Conservation (phyloP, 495 filamentous ascomycete genomes). For the Entonaema liquescens region DNA sequence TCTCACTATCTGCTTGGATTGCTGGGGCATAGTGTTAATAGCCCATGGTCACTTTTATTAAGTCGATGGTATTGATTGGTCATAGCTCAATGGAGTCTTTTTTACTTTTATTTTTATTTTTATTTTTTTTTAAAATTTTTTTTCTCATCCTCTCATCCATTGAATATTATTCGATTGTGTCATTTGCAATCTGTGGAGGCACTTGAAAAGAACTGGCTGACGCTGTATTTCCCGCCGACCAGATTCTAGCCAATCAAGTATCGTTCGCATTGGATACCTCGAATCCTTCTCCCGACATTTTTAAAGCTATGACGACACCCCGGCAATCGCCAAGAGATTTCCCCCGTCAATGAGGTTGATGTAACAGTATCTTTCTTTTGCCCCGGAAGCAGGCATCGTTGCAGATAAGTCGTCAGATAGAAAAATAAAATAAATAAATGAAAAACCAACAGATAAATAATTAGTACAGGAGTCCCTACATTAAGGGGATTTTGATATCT, state of each 20-base stretch:
- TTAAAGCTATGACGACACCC: conserved; percentile 39
- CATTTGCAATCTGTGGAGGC: conserved; percentile 31
- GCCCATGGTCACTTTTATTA: conserved; percentile 16
- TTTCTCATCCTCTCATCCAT: conserved; percentile 12
- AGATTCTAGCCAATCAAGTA: conserved; percentile 25
- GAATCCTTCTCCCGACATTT: conserved; percentile 37
- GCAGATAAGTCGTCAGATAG: neutral
- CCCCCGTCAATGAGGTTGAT: conserved; percentile 29
- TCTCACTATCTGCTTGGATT: too few species aligned
- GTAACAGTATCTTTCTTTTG: conserved; percentile 17
- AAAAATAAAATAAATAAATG: neutral
- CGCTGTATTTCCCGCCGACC: conserved; percentile 33
- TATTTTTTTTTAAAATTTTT: too few species aligned
- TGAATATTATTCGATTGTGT: conserved; percentile 36
- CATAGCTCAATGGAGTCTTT: conserved; percentile 22
- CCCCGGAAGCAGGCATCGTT: conserved; percentile 22
- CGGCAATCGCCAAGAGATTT: conserved; percentile 40
- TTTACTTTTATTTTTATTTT: neutral
- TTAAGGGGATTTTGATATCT: conserved; percentile 20
- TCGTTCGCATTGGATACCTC: conserved; percentile 33
- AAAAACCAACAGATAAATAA: conserved; percentile 11
- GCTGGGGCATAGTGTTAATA: conserved; percentile 17
- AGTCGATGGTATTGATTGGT: conserved; percentile 34
- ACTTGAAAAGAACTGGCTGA: conserved; percentile 8
- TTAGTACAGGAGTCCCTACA: conserved; percentile 35